Conservation (phyloP, 768 basidiomycete species). For the Russula brevipes region DNA sequence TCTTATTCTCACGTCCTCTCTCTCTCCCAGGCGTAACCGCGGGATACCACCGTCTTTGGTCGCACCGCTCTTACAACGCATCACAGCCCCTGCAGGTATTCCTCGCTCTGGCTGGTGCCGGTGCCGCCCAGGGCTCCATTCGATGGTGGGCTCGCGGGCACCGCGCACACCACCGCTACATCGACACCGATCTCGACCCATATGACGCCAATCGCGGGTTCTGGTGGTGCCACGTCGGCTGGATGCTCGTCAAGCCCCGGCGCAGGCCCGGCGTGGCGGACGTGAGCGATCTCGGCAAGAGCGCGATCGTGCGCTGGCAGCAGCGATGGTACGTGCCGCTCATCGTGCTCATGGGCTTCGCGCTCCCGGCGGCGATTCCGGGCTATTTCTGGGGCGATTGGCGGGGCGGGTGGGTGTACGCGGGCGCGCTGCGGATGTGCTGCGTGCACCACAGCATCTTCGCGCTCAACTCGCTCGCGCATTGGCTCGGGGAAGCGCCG, state of each 20-base stretch:
- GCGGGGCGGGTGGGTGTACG: slow-evolving; percentile 72
- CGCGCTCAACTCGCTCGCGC: slow-evolving; percentile 80
- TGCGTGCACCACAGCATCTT: slow-evolving; percentile 73
- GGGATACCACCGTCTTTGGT: slow-evolving; percentile 95
- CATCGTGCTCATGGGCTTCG: slow-evolving; percentile 53
- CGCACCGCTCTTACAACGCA: slow-evolving; percentile 92
- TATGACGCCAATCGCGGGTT: slow-evolving; percentile 89
- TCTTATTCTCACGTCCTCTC: neutral
- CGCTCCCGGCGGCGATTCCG: slow-evolving; percentile 50
- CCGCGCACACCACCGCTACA: slow-evolving; percentile 93
- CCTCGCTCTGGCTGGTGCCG: slow-evolving; percentile 81
- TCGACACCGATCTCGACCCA: slow-evolving; percentile 93
- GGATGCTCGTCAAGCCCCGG: slow-evolving; percentile 90
- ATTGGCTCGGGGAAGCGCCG: slow-evolving; percentile 88
- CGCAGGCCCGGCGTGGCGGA: slow-evolving; percentile 63
- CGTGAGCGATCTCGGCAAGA: slow-evolving; percentile 76
- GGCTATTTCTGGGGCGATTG: slow-evolving; percentile 82
- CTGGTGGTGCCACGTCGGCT: slow-evolving; percentile 79
- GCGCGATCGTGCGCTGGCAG: slow-evolving; percentile 81
- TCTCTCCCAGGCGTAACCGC: slow-evolving; percentile 61
- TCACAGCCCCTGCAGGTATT: slow-evolving; percentile 74
- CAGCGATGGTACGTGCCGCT: slow-evolving; percentile 70
- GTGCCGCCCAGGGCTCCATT: slow-evolving; percentile 79
- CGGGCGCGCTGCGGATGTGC: slow-evolving; percentile 47
- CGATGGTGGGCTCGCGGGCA: slow-evolving; percentile 98